phyloP scores from a whole-genome alignment of 305 asterid genomes.

The Coffea humblotiana region DNA sequence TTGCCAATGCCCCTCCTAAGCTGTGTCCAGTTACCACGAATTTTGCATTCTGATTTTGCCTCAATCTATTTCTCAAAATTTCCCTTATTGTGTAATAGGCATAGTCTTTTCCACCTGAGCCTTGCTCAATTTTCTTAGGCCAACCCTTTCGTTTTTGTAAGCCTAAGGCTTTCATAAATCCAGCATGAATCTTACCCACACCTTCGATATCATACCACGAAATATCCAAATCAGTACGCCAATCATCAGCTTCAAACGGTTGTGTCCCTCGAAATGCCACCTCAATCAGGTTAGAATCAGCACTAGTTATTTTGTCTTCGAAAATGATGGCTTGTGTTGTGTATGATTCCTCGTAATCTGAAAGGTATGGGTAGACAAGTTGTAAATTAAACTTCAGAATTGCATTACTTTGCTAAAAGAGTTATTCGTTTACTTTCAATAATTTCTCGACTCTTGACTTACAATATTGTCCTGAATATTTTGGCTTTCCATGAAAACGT shows the following conservation, averaged over 20 bases:
- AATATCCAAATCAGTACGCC: conserved; percentile 60
- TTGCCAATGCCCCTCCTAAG: conserved; percentile 57
- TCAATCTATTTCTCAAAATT: conserved; percentile 35
- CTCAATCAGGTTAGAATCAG: conserved; percentile 37
- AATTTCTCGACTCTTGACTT: too few species aligned
- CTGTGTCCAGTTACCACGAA: conserved; percentile 39
- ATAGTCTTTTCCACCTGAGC: conserved; percentile 17
- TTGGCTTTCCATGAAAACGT: too few species aligned
- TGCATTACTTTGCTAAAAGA: too few species aligned
- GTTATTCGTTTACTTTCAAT: too few species aligned
- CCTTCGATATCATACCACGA: conserved; percentile 64
- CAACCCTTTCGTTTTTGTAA: conserved; percentile 50
- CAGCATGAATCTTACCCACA: conserved; percentile 56
- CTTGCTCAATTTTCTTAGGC: conserved; percentile 44
- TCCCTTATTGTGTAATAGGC: conserved; percentile 69
- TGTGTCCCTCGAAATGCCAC: conserved; percentile 71
- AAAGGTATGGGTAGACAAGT: too few species aligned
- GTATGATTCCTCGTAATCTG: conserved; percentile 40
- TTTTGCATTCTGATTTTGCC: conserved; percentile 35
- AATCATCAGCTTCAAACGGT: conserved; percentile 49
- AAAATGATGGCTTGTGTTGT: conserved; percentile 56
- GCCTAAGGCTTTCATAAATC: conserved; percentile 74
- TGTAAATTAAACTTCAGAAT: too few species aligned
- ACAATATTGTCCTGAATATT: too few species aligned
- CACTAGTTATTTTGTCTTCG: conserved; percentile 27